Evolutionary conservation across 2,329 filamentous ascomycete species (phyloP), one percentile per base, ranked within the genome.

Genomic region (Colletotrichum chrysophilum): DNA sequence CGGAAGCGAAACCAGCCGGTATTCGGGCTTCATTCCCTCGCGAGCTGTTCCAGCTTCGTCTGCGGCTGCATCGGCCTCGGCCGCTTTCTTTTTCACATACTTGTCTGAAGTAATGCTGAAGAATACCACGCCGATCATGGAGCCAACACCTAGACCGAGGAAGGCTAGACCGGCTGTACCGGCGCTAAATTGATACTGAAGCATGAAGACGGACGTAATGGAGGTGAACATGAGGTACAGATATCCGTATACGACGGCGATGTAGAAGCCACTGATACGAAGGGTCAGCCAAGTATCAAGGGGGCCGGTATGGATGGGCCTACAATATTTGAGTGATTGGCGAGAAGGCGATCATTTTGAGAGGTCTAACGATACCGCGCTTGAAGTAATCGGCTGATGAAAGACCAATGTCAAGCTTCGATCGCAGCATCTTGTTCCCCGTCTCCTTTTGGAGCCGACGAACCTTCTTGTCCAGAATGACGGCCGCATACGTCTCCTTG

Each of bases 151-250:
- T 18, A 77, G 65, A 8, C 76, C 75, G n/a, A 78, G 52, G 26
- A 75, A 77, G 34, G 70, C 67, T 8, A 77, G 71, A 8, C 75
- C 76, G 13, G 71, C 66, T 52, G 81, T 78, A 48, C 81, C 73
- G 1, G 81, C 80, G 61, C 77, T 80, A 77, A 86, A 86, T 67
- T 80, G 80, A 70, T 86, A 86, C 7, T 83, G 82, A 1, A 80
- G 77, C 80, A 84, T 80, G 73, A 89, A 90, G 1, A 91, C 84
- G 3, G 83, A 78, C 1, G 88, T 87, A 36, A 90, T 85, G 34
- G 87, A 88, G 3, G 88, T 88, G 80, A 91, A 89, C 71, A 90
- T 83, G 28, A 91, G 83, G 71, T 89, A 90, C 1, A 90, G 79
- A 77, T 88, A 87, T 6, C 87, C 88, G 78, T 89, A 90, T 0